phyloP scores from a whole-genome alignment of 2,329 filamentous ascomycete species.

The Orbilia blumenaviensis region DNA sequence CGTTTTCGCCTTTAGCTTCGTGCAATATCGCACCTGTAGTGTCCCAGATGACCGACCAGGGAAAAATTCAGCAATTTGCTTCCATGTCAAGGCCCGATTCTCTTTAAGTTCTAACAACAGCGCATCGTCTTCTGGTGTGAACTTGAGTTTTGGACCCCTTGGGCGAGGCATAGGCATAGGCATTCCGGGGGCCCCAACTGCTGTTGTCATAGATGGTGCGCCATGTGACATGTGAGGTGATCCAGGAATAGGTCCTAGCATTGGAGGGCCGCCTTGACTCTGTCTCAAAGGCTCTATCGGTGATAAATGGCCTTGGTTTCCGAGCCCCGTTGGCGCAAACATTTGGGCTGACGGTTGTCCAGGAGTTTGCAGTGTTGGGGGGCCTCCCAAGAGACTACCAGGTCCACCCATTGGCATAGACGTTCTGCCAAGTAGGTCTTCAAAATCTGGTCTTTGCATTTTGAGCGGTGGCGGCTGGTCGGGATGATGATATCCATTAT shows the following conservation, averaged over 20 bases:
- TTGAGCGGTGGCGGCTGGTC: slow-evolving; percentile 76
- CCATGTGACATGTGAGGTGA: slow-evolving; percentile 66
- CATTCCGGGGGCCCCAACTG: slow-evolving; percentile 71
- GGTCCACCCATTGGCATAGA: slow-evolving; percentile 55
- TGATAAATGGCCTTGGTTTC: slow-evolving; percentile 48
- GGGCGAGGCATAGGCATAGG: slow-evolving; percentile 81
- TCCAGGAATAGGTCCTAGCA: slow-evolving; percentile 61
- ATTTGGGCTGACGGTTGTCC: slow-evolving; percentile 57
- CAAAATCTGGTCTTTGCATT: slow-evolving; percentile 62
- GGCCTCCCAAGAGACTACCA: slow-evolving; percentile 61
- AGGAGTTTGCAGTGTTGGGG: slow-evolving; percentile 58
- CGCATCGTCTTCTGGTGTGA: slow-evolving; percentile 89
- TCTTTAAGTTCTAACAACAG: slow-evolving; percentile 90
- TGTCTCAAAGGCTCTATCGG: slow-evolving; percentile 53
- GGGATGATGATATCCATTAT: slow-evolving; percentile 81
- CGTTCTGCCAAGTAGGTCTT: slow-evolving; percentile 44
- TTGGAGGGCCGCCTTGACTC: slow-evolving; percentile 45
- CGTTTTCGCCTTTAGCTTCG: slow-evolving; percentile 91
- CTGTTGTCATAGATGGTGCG: slow-evolving; percentile 84
- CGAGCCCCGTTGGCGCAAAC: slow-evolving; percentile 35
- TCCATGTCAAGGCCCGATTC: slow-evolving; percentile 94
- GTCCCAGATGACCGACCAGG: slow-evolving; percentile 89
- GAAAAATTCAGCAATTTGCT: slow-evolving; percentile 96
- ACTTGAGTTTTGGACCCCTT: slow-evolving; percentile 89
- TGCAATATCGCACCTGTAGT: slow-evolving; percentile 92